Evolutionary conservation across 345 rosid species (phyloP), one percentile per base, ranked within the genome.

Genomic region (Euphorbia tirucalli): DNA sequence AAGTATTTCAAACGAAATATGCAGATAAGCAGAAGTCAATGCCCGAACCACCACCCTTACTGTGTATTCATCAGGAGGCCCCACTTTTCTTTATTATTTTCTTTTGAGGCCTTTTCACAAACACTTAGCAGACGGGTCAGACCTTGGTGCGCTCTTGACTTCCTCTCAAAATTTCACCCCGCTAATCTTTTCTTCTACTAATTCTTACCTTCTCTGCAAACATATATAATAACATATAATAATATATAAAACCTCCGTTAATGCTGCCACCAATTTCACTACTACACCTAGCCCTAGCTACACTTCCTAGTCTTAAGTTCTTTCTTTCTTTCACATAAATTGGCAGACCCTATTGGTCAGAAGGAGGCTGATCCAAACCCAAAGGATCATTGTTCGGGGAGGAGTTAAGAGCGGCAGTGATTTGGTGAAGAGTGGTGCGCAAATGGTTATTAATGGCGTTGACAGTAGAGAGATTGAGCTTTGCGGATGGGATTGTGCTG

Each of bases 81-180:
- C 76, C 28, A 10, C 19, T 25, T 10, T 5, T 70, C 71, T 21
- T 21, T 24, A 44, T 22, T 24, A 28, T 30, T n/a, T 71, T 52
- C 60, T 73, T 7, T 35, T n/a, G 4, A 35, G 39, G 39, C 39
- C 3, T 35, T 35, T 35, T 35, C 39, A 35, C 39, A 35, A 35
- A 35, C 81, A 57, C 58, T 39, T 57, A 79, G 71, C 80, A 74
- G 11, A 85, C 7, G 85, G 88, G 81, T 75, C 78, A 61, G 22
- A 69, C 71, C 82, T 88, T 71, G 96, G 97, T 91, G 89, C 96
- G 98, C 83, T 93, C 97, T 93, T 93, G 96, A 93, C 98, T 93
- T 79, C 87, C 78, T 73, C 80, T 67, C 25, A 4, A 63, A 58
- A 31, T 56, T 30, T 21, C 14, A n/a, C 16, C 19, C 48, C 31